A percentile compares a stretch with the other conserved stretches of the same genome.
These are phyloP conservation scores for Pleurotus tuoliensis DNA, from an alignment of 768 basidiomycete species.

Conservation along the genomic window DNA sequence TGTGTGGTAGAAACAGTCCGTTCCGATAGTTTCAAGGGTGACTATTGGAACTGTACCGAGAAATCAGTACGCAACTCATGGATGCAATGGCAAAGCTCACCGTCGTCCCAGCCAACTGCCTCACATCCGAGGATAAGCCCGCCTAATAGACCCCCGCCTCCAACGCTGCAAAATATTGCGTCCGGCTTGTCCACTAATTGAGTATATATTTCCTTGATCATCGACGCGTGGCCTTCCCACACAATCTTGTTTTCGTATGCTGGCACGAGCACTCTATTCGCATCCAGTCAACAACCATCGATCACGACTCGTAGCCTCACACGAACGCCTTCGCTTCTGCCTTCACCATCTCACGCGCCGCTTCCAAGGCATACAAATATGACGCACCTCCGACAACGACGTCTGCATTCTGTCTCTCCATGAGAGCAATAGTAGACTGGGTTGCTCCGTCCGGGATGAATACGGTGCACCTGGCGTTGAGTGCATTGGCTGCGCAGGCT, in stretches of 20 bases:
- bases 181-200: slow-evolving; percentile 57
- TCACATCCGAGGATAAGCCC: slow-evolving; percentile 70
- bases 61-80: neutral
- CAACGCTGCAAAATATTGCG: slow-evolving; percentile 76
- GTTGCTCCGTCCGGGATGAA: slow-evolving; percentile 57
- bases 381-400: slow-evolving; percentile 53
- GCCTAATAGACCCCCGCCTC: slow-evolving; percentile 69
- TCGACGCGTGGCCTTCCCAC: slow-evolving; percentile 78
- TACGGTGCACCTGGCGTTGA: slow-evolving; percentile 60
- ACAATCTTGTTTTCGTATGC: slow-evolving; percentile 66
- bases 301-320: neutral
- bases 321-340: slow-evolving; percentile 52
- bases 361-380: slow-evolving; percentile 54
- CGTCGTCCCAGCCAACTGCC: slow-evolving; percentile 62
- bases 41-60: slow-evolving; percentile 58
- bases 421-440: slow-evolving; percentile 41
- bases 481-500: slow-evolving; percentile 54
- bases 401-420: slow-evolving; percentile 51
- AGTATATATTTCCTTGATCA: slow-evolving; percentile 57
- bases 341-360: slow-evolving; percentile 43
- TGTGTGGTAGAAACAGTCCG: slow-evolving; percentile 72
- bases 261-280: slow-evolving; percentile 57
- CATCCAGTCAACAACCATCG: neutral
- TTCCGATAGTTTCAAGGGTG: slow-evolving; percentile 66
- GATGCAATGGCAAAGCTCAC: slow-evolving; percentile 29